Base-by-base conservation (phyloP, 2,329 filamentous ascomycete genomes). In the Pseudogymnoascus verrucosus region DNA sequence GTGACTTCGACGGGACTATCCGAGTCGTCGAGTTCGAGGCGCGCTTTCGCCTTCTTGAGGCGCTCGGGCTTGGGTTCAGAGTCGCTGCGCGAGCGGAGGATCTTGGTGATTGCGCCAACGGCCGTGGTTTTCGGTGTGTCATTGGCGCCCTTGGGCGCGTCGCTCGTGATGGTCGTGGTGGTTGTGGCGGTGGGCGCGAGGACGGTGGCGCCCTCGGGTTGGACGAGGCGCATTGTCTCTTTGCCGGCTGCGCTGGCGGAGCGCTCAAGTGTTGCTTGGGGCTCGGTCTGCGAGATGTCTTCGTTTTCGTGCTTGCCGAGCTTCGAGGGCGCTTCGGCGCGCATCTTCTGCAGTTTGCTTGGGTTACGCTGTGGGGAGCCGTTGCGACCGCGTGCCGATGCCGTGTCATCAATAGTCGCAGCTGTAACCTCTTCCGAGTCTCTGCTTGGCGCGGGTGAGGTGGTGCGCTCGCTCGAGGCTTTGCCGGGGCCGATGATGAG, bases 311-410 rank as follows among this genome's bases (percentile, higher is more conserved):
- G 62, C 40, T 72, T 71, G 31, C 65, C 64, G 61, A 54, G 68
- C 31, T 70, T 69, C 26, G 72, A 72, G 3, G 63, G 65, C 36
- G 73, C 71, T 11, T 62, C 54, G 12, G 66, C 66, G 34, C 69
- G 82, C 63, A 83, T 82, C 74, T 92, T 92, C 70, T 91, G 88
- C 62, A 91, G 78, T 74, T 91, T 92, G 76, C 83, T 85, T 3
- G 83, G 75, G 63, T 83, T 80, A 65, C 85, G 80, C 67, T 88
- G 84, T 8, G 80, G 76, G 21, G 69, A 61, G 31, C 28, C 69
- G 67, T 47, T 62, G 28, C 16, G 64, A 40, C 44, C 69, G 69
- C 10, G 28, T 2, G 64, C 65, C 44, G 72, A 67, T 23, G 70
- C 40, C n/a, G 64, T 54, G 60, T 65, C 67, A 36, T 73, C 71